Evolutionary conservation across 257 asterid genomes (phyloP), one percentile per base, ranked within the genome.

Genomic region (Ajuga chamaepitys): DNA sequence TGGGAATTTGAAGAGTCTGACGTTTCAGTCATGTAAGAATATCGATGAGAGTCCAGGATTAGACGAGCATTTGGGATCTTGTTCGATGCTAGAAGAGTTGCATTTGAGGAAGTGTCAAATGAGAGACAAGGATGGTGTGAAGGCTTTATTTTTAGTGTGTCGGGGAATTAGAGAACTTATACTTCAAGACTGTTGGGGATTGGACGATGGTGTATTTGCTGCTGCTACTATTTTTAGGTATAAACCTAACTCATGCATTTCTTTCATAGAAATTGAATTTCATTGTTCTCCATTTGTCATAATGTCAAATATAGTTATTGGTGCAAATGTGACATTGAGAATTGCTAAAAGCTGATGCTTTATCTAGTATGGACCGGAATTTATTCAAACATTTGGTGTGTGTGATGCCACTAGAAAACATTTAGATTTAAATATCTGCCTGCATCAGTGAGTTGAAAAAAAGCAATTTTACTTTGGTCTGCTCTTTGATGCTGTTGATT

Each of bases 81-180:
- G 99, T 74, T 76, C 77, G 21, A 79, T 83, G 83, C 91, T 93
- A 8, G 95, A 90, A 70, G 99, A 89, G 80, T 78, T 93, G 70
- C 95, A 89, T 74, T 70, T 93, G 77, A 81, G 74, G 71, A 80
- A 76, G 66, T 87, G 99, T 47, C 88, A 83, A 34, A 67, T 89
- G 76, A 80, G 84, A 69, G 77, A 84, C 67, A 86, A 87, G 74
- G 65, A 66, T 52, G 82, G 90, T 14, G 77, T 75, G 0, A 58
- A 77, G 63, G 87, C 95, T 1, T 59, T 88, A 83, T 86, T 88
- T 77, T 28, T 79, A 64, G 92, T 88, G 54, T 88, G 96, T 68
- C 56, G 56, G 56, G 71, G 80, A 16, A 76, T 84, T 35, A 79
- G 85, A 62, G 84, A 82, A 75, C 85, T 88, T 7, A 78, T 78